A percentile compares a stretch with the other conserved stretches of the same genome.
These are phyloP conservation scores for Avena atlantica DNA, from an alignment of 176 grass and related monocot genomes.

Conservation along the genomic window DNA sequence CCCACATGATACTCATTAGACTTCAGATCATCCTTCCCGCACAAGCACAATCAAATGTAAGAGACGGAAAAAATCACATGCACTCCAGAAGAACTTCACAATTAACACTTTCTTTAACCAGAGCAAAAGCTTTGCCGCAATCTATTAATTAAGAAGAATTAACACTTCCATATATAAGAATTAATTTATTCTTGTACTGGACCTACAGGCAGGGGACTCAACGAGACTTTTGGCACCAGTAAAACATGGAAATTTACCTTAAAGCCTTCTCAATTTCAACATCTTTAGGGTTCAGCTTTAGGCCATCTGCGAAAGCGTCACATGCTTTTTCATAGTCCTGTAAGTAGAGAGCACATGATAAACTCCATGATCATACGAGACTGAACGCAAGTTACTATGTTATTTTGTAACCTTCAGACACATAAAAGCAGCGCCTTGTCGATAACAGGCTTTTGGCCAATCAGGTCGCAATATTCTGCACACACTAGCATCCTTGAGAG, in stretches of 20 bases:
- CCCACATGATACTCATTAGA: background rate
- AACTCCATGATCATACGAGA: background rate
- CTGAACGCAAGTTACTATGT: background rate
- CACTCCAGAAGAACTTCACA: background rate
- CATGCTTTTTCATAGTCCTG: constrained; percentile 5
- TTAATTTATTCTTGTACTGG: background rate
- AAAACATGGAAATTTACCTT: background rate
- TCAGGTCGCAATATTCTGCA: constrained; percentile 15
- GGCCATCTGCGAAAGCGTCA: background rate
- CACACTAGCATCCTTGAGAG: constrained; percentile 3
- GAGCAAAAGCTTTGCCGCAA: too few relatives aligned
- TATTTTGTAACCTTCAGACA: constrained; percentile 3
- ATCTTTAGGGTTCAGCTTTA: constrained; percentile 1
- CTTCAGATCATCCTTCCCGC: background rate
- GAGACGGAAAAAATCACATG: background rate
- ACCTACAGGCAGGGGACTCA: background rate
- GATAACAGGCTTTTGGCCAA: constrained; percentile 6
- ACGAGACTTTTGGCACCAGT: background rate
- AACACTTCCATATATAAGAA: background rate
- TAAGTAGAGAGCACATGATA: background rate
- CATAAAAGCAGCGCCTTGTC: constrained; percentile 11
- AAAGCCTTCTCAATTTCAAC: constrained; percentile 10
- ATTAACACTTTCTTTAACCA: background rate
- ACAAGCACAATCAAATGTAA: background rate
- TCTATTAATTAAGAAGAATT: background rate